These are phyloP conservation scores for Discostella stelligeroides DNA, from an alignment of 108 stramenopile genomes.

Conservation along the genomic window DNA sequence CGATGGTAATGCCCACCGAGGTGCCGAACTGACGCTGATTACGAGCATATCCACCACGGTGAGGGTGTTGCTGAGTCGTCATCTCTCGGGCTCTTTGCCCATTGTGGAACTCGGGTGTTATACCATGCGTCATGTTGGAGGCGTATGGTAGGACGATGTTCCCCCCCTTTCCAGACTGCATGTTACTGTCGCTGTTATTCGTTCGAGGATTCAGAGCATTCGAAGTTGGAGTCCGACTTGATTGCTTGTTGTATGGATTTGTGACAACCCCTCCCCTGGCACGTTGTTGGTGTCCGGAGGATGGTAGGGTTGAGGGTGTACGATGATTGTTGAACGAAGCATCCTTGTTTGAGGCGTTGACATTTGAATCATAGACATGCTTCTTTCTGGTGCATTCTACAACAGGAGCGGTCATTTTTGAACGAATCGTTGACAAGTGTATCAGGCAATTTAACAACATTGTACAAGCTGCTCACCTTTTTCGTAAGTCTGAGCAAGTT, in stretches of 20 bases:
- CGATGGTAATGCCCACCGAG: constrained; percentile 24
- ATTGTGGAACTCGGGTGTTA: constrained; percentile 3
- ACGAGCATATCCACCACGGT: constrained; percentile 26
- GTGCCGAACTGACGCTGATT: constrained; percentile 50
- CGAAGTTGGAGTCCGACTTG: constrained; percentile 6
- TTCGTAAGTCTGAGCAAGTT: constrained; percentile 32
- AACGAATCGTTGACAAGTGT: no score
- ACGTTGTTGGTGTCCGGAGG: constrained; percentile 5
- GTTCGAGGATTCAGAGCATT: constrained; percentile 2
- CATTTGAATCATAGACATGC: constrained; percentile 11
- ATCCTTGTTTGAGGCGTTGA: constrained; percentile 17
- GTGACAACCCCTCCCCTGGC: constrained; percentile 13
- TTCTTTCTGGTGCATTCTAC: constrained; percentile 31
- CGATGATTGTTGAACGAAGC: constrained; percentile 1
- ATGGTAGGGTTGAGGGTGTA: constrained; percentile 8
- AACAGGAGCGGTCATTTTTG: not conserved
- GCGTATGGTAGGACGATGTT: not conserved
- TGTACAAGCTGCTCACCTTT: constrained; percentile 40
- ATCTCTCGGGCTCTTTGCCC: not conserved
- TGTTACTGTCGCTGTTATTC: not conserved
- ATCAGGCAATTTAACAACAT: no score
- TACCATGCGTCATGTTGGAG: constrained; percentile 5
- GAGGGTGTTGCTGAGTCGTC: constrained; percentile 1
- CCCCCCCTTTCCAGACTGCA: not conserved
- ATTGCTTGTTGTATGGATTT: constrained; percentile 46